Percentiles rank a stretch among this genome's conserved stretches.
Evolutionary conservation across 1,284 basidiomycete genomes (phyloP).

Genomic region (Phaffia rhodozyma): DNA sequence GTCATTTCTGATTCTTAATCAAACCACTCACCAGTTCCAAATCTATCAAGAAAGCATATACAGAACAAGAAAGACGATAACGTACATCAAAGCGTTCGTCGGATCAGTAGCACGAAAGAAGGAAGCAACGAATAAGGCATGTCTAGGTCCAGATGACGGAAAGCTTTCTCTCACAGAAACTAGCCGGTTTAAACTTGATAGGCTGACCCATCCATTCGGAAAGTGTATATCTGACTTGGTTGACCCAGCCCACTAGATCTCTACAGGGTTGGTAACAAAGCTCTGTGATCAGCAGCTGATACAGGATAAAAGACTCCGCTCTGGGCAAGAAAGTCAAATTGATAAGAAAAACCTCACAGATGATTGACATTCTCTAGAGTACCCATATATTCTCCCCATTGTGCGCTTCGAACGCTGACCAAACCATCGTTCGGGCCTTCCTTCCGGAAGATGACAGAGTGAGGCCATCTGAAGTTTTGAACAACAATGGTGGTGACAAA

Average conservation of each 20-base stretch:
- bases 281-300: neutral
- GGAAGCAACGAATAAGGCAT: no score
- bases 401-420: constrained; percentile 66
- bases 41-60: no score
- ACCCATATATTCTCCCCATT: constrained; percentile 57
- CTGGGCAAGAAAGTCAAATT: neutral
- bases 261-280: neutral
- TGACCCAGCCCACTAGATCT: constrained; percentile 38
- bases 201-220: constrained; percentile 75
- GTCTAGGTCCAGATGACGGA: no score
- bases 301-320: neutral
- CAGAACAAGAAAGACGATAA: neutral
- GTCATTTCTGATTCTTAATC: no score
- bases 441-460: constrained; percentile 68
- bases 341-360: constrained; percentile 47
- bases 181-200: constrained; percentile 75
- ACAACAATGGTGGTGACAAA: constrained; percentile 18
- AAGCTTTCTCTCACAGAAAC: constrained; percentile 48
- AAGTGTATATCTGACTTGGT: constrained; percentile 58
- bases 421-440: constrained; percentile 89
- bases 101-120: no score
- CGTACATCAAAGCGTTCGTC: neutral
- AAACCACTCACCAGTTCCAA: neutral
- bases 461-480: constrained; percentile 47
- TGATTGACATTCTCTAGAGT: constrained; percentile 85